Base-by-base conservation (phyloP, 2,329 filamentous ascomycete species). In the Talaromyces funiculosus region DNA sequence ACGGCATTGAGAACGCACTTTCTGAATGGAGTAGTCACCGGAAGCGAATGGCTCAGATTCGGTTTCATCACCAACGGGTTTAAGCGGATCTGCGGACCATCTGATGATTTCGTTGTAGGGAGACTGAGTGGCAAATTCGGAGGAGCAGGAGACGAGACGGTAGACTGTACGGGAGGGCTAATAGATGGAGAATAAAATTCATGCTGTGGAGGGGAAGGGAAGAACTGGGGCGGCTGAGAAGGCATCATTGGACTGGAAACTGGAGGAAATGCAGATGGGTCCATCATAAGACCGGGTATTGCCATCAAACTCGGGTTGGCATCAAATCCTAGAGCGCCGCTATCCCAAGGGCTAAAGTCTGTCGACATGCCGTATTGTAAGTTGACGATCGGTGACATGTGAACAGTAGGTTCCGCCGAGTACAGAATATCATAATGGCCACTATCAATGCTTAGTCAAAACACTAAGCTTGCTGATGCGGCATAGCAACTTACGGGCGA, bases 381-480 rank as follows among this genome's bases (percentile, higher is more conserved):
- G 62, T 77, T 77, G 59, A 77, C 74, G 51, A 76, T 65, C 31
- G 73, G 73, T 45, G 70, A 65, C 69, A 75, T 72, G 61, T 74
- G 71, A 54, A 76, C 65, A 61, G 67, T 66, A 35, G 68, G 67
- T 65, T 83, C 82, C 29, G 81, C 78, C 71, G 85, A 87, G 79
- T 99, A 99, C 35, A 97, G 82, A 63, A 99, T 87, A 74, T 97
- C 94, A 74, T 97, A 99, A 75, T 97, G 94, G 62, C 90, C 91
- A 43, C 84, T 87, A 65, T 53, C 29, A n/a, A 40, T 38, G 4
- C 38, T 57, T 2, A 55, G 31, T 24, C 2, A 7, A 9, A 58
- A 24, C n/a, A 5, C 14, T 38, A 10, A 29, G 22, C 7, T 33
- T 33, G n/a, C 10, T 33, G 3, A 26, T 10, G 8, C 3, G 24